Base-by-base conservation (phyloP, 2,329 filamentous ascomycete genomes). In the Dryadomyces quercus-mongolicae region DNA sequence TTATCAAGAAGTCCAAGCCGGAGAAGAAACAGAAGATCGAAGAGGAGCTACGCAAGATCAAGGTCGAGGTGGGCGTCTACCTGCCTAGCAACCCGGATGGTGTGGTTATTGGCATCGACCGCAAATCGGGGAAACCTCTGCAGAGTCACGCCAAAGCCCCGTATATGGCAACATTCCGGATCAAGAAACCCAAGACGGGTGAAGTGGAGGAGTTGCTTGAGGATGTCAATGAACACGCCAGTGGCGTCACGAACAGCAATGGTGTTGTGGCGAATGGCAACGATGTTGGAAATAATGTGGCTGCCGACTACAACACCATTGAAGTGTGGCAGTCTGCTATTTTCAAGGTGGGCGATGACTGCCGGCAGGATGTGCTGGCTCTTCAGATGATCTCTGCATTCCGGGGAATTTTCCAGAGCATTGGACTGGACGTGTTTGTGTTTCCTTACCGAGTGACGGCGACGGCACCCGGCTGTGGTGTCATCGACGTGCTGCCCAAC, bases 21-120 rank as follows among this genome's bases (percentile, higher is more conserved):
- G 92, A 96, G 70, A 98, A 98, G 78, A 97, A 96, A 68, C 87
- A 93, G 65, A 99, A 97, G 73, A 98, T 99, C 59, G 93, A 97
- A 65, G 94, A 98, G 70, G 93, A 99, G 66, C 75, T 99, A 46
- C 88, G 93, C 60, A 95, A 95, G 69, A 97, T 98, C 69, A 86
- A 95, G 67, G 88, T 99, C 2, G 92, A 97, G 62, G 87, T 97
- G 45, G 93, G 93, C 16, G 94, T 98, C 7, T 99, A 99, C 67
- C 78, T 99, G 16, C 93, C 93, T 1, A 93, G 88, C 69, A 98
- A 98, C 65, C 93, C 93, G 0, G 94, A 99, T 60, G 93, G 93
- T 43, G 86, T 95, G 16, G 93, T 99, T 44, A 90, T 98, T 60
- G 93, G 94, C 34, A 98, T 99, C 66, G 93, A 99, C 67, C 85